These are phyloP conservation scores for Penicillium sp. DNA, from an alignment of 2,329 filamentous ascomycete genomes.

Conservation along the genomic window DNA sequence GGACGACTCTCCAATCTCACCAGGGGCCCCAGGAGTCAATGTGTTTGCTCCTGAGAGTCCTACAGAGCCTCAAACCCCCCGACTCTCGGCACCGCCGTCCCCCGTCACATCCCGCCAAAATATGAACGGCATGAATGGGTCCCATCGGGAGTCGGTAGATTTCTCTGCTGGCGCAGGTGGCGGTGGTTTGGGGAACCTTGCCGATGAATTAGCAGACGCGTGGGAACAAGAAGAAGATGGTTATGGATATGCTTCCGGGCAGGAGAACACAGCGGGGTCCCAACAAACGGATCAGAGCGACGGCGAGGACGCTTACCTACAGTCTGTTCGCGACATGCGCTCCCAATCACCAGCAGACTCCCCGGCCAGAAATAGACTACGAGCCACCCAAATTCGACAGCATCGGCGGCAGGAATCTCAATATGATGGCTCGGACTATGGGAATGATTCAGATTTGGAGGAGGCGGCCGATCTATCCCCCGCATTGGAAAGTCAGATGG, in stretches of 20 bases:
- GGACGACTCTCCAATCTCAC: constrained; percentile 38
- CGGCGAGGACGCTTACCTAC: constrained; percentile 31
- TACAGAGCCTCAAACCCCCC: constrained; percentile 36
- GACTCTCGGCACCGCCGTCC: constrained; percentile 39
- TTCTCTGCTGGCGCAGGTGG: constrained; percentile 35
- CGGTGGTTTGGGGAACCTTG: constrained; percentile 59
- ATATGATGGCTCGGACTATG: constrained; percentile 61
- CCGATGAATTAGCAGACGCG: constrained; percentile 64
- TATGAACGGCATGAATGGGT: constrained; percentile 35
- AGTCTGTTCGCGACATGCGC: constrained; percentile 27
- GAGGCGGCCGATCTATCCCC: constrained; percentile 53
- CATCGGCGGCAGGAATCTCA: constrained; percentile 45
- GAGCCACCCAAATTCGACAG: constrained; percentile 33
- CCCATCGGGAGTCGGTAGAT: constrained; percentile 40
- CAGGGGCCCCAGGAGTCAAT: constrained; percentile 31
- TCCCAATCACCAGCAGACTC: constrained; percentile 27
- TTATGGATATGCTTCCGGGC: constrained; percentile 43
- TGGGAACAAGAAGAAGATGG: constrained; percentile 55
- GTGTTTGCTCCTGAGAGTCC: constrained; percentile 32
- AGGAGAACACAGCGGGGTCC: constrained; percentile 32
- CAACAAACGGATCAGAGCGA: constrained; percentile 34
- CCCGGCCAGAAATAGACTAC: constrained; percentile 40
- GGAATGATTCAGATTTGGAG: constrained; percentile 57
- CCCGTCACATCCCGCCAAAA: constrained; percentile 40
- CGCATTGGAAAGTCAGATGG: constrained; percentile 56